Evolutionary conservation across 1,284 basidiomycete species (phyloP).

Genomic region (Puccinia novopanici): DNA sequence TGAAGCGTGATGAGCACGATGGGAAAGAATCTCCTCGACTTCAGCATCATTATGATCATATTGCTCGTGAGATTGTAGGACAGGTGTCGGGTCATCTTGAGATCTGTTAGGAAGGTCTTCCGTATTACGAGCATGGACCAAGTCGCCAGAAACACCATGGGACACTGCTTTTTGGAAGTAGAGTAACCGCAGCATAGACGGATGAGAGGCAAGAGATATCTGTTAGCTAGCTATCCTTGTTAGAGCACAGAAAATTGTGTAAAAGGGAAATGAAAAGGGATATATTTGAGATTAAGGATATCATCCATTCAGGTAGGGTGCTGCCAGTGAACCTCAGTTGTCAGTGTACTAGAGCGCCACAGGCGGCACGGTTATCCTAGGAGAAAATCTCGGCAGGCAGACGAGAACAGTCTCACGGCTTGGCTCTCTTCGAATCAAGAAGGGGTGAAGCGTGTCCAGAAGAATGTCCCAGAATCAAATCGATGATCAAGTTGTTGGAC

Average conservation of each 20-base stretch:
- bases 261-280: background rate
- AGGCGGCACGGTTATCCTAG: background rate
- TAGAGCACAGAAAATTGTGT: background rate
- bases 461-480: background rate
- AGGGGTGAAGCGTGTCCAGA: background rate
- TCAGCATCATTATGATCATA: constrained; percentile 29
- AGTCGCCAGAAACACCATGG: background rate
- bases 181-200: constrained; percentile 8
- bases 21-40: constrained; percentile 32
- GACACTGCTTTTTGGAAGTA: background rate
- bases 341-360: background rate
- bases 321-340: background rate
- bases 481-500: too few species aligned
- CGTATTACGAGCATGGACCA: background rate
- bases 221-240: background rate
- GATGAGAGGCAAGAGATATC: background rate
- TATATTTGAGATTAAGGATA: background rate
- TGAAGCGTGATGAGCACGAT: background rate
- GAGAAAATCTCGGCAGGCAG: background rate
- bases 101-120: background rate
- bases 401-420: too few species aligned
- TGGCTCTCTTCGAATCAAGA: background rate
- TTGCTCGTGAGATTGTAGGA: constrained; percentile 21
- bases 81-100: constrained; percentile 9
- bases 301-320: background rate